Evolutionary conservation across 129 eudicot genomes (phyloP), one percentile per base, ranked within the genome.

Genomic region (Escallonia rubra): DNA sequence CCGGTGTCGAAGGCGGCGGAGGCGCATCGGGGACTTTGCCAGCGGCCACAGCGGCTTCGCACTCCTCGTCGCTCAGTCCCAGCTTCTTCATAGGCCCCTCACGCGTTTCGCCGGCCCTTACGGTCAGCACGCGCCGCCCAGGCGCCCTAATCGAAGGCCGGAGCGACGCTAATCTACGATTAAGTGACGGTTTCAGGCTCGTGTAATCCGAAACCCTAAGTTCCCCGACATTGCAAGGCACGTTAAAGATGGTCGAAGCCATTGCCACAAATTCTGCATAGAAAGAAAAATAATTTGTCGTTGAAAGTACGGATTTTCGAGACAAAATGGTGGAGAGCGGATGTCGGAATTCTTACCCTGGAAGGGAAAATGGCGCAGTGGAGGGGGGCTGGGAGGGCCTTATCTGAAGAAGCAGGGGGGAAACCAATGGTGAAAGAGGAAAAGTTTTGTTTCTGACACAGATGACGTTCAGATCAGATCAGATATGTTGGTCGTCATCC

Each of bases 11-110:
- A 6, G 93, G 93, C 43, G 71, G 86, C 0, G 95, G 93, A n/a
- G 99, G 99, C 0, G 99, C 92, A 61, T 82, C 81, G 2, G 96
- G 96, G 38, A 73, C 59, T 51, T 89, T 84, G 43, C 99, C 99
- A 3, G 99, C 90, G 51, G 85, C 96, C 14, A 89, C 96, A 52
- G 83, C 92, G 65, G 99, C 99, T 72, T 93, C 99, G 48, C 96
- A 89, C 67, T 93, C 93, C 43, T 68, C 93, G 71, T 75, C 87
- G 62, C 80, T 86, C 84, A 43, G 48, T 7, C 89, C 87, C 66
- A 63, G 9, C 72, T 82, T 93, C 51, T 87, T 76, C 5, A 81
- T 63, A 13, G 77, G 78, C 12, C 76, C 80, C 53, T 82, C 79
- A 44, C 43, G 68, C 41, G 23, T 61, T 7, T 76, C 82, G 50